These are phyloP conservation scores for Ophiostoma tasmaniense DNA, from an alignment of 2,329 filamentous ascomycete species.

Conservation along the genomic window DNA sequence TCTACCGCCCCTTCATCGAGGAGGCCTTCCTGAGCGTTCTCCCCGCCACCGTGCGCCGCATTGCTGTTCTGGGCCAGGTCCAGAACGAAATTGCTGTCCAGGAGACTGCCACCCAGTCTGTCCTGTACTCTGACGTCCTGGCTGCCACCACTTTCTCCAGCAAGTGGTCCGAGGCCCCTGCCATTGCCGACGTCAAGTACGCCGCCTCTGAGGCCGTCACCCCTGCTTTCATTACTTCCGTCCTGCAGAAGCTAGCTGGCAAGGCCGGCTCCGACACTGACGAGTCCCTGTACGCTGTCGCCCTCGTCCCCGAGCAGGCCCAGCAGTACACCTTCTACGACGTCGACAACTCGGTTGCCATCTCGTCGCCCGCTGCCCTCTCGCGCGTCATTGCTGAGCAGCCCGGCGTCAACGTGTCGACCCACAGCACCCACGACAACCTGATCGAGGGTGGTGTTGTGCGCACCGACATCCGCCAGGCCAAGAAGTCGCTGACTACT, in stretches of 20 bases:
- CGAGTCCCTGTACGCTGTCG: conserved; percentile 17
- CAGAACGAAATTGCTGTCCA: conserved; percentile 60
- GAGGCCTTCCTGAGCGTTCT: conserved; percentile 82
- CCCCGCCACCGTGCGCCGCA: conserved; percentile 62
- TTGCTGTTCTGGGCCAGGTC: conserved; percentile 88
- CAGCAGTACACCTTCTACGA: conserved; percentile 95
- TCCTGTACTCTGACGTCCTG: conserved; percentile 83
- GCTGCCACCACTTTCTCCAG: conserved; percentile 67
- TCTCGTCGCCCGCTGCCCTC: conserved; percentile 53
- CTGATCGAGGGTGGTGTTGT: conserved; percentile 67
- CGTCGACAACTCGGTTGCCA: conserved; percentile 62
- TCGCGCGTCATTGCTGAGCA: conserved; percentile 60
- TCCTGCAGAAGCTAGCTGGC: conserved; percentile 41
- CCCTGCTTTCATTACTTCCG: conserved; percentile 44
- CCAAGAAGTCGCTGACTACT: conserved; percentile 56
- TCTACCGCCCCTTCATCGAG: conserved; percentile 93
- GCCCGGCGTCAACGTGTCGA: conserved; percentile 53
- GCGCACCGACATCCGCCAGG: conserved; percentile 77
- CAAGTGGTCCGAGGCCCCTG: conserved; percentile 52
- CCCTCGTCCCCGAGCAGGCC: conserved; percentile 41
- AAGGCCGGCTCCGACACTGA: conserved; percentile 32
- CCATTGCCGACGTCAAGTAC: conserved; percentile 83
- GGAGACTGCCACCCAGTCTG: conserved; percentile 71
- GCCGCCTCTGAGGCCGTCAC: conserved; percentile 55
- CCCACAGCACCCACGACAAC: conserved; percentile 57